These are phyloP conservation scores for Ceratobasidium sp. DNA, from an alignment of 1,284 basidiomycete genomes.

Conservation along the genomic window DNA sequence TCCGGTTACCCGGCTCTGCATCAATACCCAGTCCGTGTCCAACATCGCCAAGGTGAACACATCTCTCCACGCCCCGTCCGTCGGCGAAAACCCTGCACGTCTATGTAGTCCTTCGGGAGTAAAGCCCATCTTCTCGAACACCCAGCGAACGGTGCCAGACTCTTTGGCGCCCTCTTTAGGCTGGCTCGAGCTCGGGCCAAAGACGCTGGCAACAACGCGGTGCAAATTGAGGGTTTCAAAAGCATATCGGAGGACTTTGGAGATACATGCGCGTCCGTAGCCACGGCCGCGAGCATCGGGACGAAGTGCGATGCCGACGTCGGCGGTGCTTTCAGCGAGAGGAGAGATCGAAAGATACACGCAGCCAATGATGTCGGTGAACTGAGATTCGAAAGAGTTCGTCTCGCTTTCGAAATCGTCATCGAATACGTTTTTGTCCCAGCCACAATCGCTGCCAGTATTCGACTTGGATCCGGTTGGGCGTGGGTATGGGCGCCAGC, in stretches of 20 bases:
- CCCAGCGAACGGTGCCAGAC: conserved; percentile 14
- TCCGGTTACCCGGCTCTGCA: conserved; percentile 5
- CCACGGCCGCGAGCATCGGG: conserved; percentile 38
- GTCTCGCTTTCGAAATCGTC: background rate
- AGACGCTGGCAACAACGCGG: conserved; percentile 65
- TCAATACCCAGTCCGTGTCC: conserved; percentile 49
- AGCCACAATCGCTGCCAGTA: background rate
- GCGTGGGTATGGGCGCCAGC: conserved; percentile 24
- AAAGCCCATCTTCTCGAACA: conserved; percentile 49
- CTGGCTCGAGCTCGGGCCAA: conserved; percentile 51
- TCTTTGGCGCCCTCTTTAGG: conserved; percentile 51
- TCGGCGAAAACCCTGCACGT: conserved; percentile 43
- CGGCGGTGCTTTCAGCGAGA: background rate
- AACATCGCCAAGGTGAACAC: conserved; percentile 48
- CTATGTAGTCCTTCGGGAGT: conserved; percentile 48
- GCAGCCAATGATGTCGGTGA: conserved; percentile 23
- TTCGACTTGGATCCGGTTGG: background rate
- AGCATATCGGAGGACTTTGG: conserved; percentile 58
- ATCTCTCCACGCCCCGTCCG: conserved; percentile 47
- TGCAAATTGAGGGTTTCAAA: conserved; percentile 67
- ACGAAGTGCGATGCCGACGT: conserved; percentile 38
- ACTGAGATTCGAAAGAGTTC: background rate
- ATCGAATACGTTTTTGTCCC: background rate
- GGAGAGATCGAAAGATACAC: conserved; percentile 25
- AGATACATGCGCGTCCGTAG: conserved; percentile 24